Evolutionary conservation across 176 grass and related monocot genomes (phyloP), one percentile per base, ranked within the genome.

Genomic region (Raddia distichophylla): DNA sequence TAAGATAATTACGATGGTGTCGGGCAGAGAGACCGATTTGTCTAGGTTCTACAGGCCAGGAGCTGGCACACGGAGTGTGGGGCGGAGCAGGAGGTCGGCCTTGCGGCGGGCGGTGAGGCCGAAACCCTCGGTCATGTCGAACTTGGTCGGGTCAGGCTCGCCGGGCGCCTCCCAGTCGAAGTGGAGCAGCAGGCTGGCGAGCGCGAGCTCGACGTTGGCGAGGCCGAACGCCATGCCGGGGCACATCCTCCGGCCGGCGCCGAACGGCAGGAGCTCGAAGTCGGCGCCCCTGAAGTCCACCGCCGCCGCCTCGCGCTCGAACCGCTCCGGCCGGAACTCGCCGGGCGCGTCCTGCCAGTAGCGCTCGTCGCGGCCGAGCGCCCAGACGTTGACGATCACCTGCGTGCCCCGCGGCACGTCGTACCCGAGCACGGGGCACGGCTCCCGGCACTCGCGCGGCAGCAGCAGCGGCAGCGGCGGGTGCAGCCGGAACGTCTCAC

Each of bases 321-420:
- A 77, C 75, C 59, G 13, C 59, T 83, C 71, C 37, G 67, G 57
- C 37, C 18, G 15, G 53, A 73, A 74, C 80, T 49, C 47, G 17
- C 83, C 86, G 0, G 79, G 85, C 32, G 75, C 53, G 9, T 33
- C 33, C 2, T 17, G 10, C 86, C 79, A 87, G 63, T 83, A 87
- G 32, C 34, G 50, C 16, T 60, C 68, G 27, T 83, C 85, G 35
- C 63, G 74, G 15, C 79, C 61, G 3, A 87, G 27, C 5, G 82
- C 82, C 82, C 87, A 89, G 11, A 15, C 87, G 80, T 85, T 89
- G 4, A 85, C 74, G 3, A 89, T 16, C 53, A 89, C 11, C 14
- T 66, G 69, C 13, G 82, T 71, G 37, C 69, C 43, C 48, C 37
- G 61, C 0, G 87, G 82, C 57, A 89, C 73, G 34, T 61, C 72